Conservation (phyloP, 768 basidiomycete genomes). For the Macrocybe gigantea region DNA sequence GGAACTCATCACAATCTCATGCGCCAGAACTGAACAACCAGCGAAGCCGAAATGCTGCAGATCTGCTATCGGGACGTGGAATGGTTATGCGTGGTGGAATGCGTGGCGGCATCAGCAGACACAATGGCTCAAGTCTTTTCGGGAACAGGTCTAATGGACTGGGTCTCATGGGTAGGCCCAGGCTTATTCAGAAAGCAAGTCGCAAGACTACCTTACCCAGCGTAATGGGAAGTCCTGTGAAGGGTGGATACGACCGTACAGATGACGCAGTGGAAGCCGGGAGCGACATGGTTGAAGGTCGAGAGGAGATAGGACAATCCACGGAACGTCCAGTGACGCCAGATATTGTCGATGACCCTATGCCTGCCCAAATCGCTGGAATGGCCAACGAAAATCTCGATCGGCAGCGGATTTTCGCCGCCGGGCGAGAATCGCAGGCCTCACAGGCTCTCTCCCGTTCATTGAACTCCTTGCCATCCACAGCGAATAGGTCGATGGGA, state of each 20-base stretch:
- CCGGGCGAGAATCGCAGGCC: constrained; percentile 51
- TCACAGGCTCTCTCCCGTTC: constrained; percentile 61
- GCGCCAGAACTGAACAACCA: too few species aligned
- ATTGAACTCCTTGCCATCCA: constrained; percentile 41
- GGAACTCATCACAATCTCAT: too few species aligned
- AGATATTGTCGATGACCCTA: constrained; percentile 1
- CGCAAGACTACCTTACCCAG: constrained; percentile 40
- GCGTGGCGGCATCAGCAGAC: too few species aligned
- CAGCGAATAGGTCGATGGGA: constrained; percentile 33
- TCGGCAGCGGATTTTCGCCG: constrained; percentile 30
- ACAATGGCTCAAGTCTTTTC: too few species aligned
- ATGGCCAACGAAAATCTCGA: constrained; percentile 11
- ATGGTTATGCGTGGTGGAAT: too few species aligned
- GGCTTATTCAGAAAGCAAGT: constrained; percentile 33
- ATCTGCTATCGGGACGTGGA: too few species aligned
- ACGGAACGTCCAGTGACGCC: neutral
- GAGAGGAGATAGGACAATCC: neutral
- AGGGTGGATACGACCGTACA: constrained; percentile 25
- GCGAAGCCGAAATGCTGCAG: too few species aligned
- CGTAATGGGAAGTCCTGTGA: constrained; percentile 45
- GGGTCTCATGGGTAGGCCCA: constrained; percentile 2
- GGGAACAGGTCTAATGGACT: too few species aligned
- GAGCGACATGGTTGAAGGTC: neutral
- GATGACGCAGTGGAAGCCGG: constrained; percentile 13
- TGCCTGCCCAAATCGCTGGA: constrained; percentile 15